These are phyloP conservation scores for Globisporangium cylindrosporum DNA, from an alignment of 352 stramenopile genomes.

Conservation along the genomic window DNA sequence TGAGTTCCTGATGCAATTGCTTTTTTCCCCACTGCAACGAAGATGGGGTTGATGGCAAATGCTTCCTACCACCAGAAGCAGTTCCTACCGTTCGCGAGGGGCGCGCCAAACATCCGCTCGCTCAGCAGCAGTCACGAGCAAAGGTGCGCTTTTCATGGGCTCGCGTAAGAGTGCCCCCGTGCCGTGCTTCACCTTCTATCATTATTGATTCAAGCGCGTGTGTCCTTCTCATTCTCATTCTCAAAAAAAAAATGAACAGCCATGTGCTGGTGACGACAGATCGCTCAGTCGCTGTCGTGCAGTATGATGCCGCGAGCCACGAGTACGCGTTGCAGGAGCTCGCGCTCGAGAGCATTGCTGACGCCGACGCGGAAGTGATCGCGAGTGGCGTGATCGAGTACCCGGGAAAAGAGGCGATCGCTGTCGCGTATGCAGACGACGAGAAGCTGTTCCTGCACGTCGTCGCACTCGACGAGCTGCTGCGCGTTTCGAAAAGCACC, in stretches of 20 bases:
- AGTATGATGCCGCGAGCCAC: constrained; percentile 21
- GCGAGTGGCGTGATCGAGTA: constrained; percentile 44
- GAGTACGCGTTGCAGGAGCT: constrained; percentile 43
- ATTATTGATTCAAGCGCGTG: neutral
- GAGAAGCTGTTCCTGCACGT: constrained; percentile 35
- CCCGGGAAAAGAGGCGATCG: constrained; percentile 33
- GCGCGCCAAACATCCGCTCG: constrained; percentile 55
- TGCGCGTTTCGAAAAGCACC: neutral
- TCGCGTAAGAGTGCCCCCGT: neutral
- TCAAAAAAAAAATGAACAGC: constrained; percentile 19
- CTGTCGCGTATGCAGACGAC: constrained; percentile 45
- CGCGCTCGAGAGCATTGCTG: constrained; percentile 25
- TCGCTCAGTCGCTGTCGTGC: constrained; percentile 44
- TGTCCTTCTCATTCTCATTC: neutral
- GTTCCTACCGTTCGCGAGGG: constrained; percentile 62
- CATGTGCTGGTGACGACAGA: constrained; percentile 69
- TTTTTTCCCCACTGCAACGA: neutral
- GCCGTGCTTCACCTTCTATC: neutral
- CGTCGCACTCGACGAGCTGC: constrained; percentile 7
- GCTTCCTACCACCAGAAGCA: constrained; percentile 49
- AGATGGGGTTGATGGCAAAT: neutral
- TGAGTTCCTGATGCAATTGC: neutral
- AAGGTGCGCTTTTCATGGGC: constrained; percentile 19
- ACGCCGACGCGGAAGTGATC: constrained; percentile 34
- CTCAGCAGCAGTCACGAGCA: constrained; percentile 33